Evolutionary conservation across 441 rosid species (phyloP), one percentile per base, ranked within the genome.

Genomic region (Pelargonium citronellum): DNA sequence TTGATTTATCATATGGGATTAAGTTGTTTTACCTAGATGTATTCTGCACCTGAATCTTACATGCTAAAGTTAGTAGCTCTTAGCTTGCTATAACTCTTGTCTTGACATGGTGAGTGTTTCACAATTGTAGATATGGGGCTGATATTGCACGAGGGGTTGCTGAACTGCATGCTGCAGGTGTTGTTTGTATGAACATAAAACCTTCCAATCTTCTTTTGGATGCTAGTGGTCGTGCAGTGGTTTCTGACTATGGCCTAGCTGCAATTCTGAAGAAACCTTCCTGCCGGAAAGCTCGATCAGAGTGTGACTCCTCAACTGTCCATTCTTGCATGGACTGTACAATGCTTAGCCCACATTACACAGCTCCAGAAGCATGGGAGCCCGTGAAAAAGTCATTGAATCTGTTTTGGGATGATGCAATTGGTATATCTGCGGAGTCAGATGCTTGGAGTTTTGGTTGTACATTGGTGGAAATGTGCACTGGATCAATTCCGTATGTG

Each of bases 401-500:
- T 79, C 83, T 89, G 55, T 95, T 95, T 80, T 92, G 98, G 98
- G 98, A 92, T 76, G 99, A 95, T 79, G 90, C 92, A 61, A 84
- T 87, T 44, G 99, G 95, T 72, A 88, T 92, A 81, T 92, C 96
- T 49, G 83, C 83, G 20, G 98, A 92, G 73, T 92, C 98, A 37
- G 99, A 95, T 85, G 97, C 99, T 49, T 95, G 98, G 99, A 92
- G 98, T 83, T 95, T 95, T 81, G 98, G 98, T 70, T 95, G 99
- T 77, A 91, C 99, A 49, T 82, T 95, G 85, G 97, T 95, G 76
- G 98, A 95, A 83, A 95, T 95, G 98, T 95, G 99, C 89, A 95
- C 99, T 55, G 99, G 98, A 71, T 89, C 91, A 78, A 87, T 83
- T 55, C 99, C 98, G 98, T 95, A 92, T 72, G 97, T 88, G 79